Conservation (phyloP, 1,284 basidiomycete genomes). For the Cutaneotrichosporon spelunceum region DNA sequence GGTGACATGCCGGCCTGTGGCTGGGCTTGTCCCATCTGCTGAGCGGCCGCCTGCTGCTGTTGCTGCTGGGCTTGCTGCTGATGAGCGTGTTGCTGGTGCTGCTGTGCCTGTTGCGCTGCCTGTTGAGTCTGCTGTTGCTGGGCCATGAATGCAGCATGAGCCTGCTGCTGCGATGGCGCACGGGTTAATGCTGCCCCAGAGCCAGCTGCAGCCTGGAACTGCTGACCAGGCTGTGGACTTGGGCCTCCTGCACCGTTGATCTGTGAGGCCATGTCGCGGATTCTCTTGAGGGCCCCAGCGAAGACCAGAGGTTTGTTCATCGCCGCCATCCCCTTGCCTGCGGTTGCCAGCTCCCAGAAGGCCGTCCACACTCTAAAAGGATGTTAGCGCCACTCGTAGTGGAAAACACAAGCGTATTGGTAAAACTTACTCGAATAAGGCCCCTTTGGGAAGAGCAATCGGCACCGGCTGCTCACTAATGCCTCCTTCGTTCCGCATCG, state of each 20-base stretch:
- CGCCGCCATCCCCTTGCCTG: slow-evolving; percentile 45
- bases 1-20: slow-evolving; percentile 2
- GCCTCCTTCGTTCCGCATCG: slow-evolving; percentile 44
- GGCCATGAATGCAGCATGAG: background rate
- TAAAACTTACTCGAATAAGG: slow-evolving; percentile 49
- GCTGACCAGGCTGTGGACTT: slow-evolving; percentile 16
- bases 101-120: slow-evolving; percentile 24
- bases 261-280: slow-evolving; percentile 26
- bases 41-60: slow-evolving; percentile 18
- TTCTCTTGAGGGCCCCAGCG: slow-evolving; percentile 38
- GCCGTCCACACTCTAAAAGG: slow-evolving; percentile 49
- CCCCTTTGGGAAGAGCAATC: slow-evolving; percentile 49
- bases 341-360: slow-evolving; percentile 52
- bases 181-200: slow-evolving; percentile 18
- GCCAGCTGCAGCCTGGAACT: slow-evolving; percentile 18
- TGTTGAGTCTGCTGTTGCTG: slow-evolving; percentile 25
- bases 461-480: slow-evolving; percentile 45
- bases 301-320: slow-evolving; percentile 44
- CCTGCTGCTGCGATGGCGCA: slow-evolving; percentile 6
- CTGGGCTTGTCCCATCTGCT: slow-evolving; percentile 26
- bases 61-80: slow-evolving; percentile 5
- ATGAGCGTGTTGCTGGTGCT: slow-evolving; percentile 9
- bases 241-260: slow-evolving; percentile 13
- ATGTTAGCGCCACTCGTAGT: slow-evolving; percentile 10
- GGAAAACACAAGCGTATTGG: no score